A percentile compares a stretch with the other conserved stretches of the same genome.
phyloP scores from a whole-genome alignment of 2,329 filamentous ascomycete species.

The Claviceps citrina region DNA sequence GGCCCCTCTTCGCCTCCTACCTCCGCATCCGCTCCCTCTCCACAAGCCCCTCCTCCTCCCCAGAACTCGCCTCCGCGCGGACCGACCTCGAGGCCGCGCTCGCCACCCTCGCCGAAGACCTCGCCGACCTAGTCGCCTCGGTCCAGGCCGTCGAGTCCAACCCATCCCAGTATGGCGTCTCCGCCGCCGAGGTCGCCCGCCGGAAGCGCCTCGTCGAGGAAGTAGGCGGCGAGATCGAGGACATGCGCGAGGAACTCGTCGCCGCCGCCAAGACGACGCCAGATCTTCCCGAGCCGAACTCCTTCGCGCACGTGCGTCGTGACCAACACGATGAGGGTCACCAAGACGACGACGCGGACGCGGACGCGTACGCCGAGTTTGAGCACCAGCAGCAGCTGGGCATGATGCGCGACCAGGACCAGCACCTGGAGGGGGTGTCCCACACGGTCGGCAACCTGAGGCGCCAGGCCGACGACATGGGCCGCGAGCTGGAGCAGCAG shows the following conservation, averaged over 20 bases:
- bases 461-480: slow-evolving; percentile 89
- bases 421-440: slow-evolving; percentile 84
- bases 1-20: slow-evolving; percentile 85
- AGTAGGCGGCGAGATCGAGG: slow-evolving; percentile 73
- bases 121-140: slow-evolving; percentile 74
- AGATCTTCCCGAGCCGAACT: slow-evolving; percentile 37
- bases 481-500: slow-evolving; percentile 90
- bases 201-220: slow-evolving; percentile 74
- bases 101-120: slow-evolving; percentile 60
- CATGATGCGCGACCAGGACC: slow-evolving; percentile 90
- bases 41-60: slow-evolving; percentile 51
- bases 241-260: slow-evolving; percentile 76
- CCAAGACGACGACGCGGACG: slow-evolving; percentile 37
- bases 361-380: slow-evolving; percentile 59
- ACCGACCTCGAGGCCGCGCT: slow-evolving; percentile 53
- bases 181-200: slow-evolving; percentile 65
- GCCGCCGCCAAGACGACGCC: slow-evolving; percentile 7
- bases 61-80: slow-evolving; percentile 70
- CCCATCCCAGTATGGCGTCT: slow-evolving; percentile 74
- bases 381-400: slow-evolving; percentile 83
- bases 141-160: slow-evolving; percentile 78
- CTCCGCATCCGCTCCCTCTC: slow-evolving; percentile 83
- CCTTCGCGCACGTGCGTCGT: too few relatives aligned
- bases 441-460: slow-evolving; percentile 82
- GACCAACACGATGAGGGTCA: slow-evolving; percentile 39